Evolutionary conservation across 108 stramenopile species (phyloP).

Genomic region (Fragilaria crotonensis): DNA sequence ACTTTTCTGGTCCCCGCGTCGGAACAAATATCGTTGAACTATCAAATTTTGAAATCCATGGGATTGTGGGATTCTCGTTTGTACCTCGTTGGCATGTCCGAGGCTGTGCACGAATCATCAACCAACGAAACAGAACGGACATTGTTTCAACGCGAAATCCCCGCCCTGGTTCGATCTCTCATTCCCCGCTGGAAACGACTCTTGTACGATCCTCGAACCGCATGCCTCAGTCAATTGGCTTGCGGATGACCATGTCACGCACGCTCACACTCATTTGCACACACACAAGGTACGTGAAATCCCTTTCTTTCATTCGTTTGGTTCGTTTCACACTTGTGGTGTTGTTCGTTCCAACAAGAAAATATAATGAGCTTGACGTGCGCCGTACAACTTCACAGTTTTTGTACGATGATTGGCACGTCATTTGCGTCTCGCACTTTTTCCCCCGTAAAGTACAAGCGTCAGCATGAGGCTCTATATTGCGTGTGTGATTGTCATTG

Average conservation of each 20-base stretch:
- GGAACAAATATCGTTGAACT: constrained; percentile 76
- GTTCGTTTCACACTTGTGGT: neutral
- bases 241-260: no score
- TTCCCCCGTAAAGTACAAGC: constrained; percentile 55
- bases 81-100: constrained; percentile 77
- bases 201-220: constrained; percentile 60
- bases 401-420: constrained; percentile 50
- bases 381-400: constrained; percentile 50
- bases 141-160: constrained; percentile 62
- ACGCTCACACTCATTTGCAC: no score
- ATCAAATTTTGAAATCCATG: constrained; percentile 45
- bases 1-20: constrained; percentile 35
- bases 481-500: constrained; percentile 34
- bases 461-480: constrained; percentile 63
- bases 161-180: constrained; percentile 50
- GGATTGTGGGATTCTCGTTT: constrained; percentile 69
- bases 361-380: constrained; percentile 49
- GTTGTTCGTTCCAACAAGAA: neutral
- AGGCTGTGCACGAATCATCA: constrained; percentile 46
- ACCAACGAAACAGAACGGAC: constrained; percentile 22
- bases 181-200: constrained; percentile 73
- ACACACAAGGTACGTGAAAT: neutral
- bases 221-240: constrained; percentile 18
- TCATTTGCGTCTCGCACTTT: constrained; percentile 56
- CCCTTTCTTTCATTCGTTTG: neutral